Evolutionary conservation across 2,329 filamentous ascomycete species (phyloP), one percentile per base, ranked within the genome.

Genomic region (Aurifilum marmelostoma): DNA sequence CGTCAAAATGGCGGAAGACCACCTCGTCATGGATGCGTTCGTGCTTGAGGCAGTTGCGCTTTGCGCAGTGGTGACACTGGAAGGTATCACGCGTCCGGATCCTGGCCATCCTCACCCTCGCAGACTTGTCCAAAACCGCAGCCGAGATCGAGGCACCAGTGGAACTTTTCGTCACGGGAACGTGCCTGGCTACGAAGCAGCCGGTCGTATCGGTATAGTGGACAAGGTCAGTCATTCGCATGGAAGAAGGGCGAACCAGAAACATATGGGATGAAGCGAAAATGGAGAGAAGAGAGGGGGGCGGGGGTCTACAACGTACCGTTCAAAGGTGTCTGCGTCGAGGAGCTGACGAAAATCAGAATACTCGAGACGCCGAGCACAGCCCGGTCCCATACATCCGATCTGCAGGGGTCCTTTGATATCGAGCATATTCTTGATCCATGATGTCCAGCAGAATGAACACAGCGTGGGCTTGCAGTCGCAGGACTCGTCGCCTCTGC

Each of bases 171-270:
- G 9, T 47, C 60, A 32, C 37, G 60, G 12, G 60, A 47, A n/a
- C 47, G 39, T 27, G 60, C 8, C 21, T 62, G 60, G 37, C 39
- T 43, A 27, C 37, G 60, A 11, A 62, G 60, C 12, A 62, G 60
- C 21, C 60, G 37, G 43, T 62, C 60, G n/a, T 62, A 62, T 62
- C 60, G n/a, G n/a, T 62, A 24, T 12, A 32, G 16, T 43, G 54
- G 6, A 58, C 14, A 43, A 39, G 12, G 54, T 58, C 16, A 58
- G 29, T 47, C 37, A 14, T 34, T 3, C 39, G 5, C 39, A 43
- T n/a, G n/a, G 18, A 3, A 43, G 16, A 47, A 27, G 39, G 8
- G 60, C 11, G 18, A 14, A 24, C 39, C 21, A 24, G 41, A 18
- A 43, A 43, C 5, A 39, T 16, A 12, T n/a, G 32, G 21, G 12